These are phyloP conservation scores for Candida nonsorbophila DNA, from an alignment of 805 yeast genomes.

Conservation along the genomic window DNA sequence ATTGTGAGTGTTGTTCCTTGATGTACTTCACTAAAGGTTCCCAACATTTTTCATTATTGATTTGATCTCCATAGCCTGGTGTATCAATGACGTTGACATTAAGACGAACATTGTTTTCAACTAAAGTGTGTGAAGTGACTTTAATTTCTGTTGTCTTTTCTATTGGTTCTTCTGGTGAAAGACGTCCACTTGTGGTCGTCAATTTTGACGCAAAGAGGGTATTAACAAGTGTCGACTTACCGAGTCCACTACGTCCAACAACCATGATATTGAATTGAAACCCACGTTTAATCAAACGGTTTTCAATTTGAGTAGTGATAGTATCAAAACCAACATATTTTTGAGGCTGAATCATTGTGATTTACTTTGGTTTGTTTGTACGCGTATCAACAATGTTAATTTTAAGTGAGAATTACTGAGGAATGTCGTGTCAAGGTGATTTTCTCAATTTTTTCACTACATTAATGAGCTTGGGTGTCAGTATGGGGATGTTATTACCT, in stretches of 20 bases:
- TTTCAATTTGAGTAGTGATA: slow-evolving; percentile 92
- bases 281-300: slow-evolving; percentile 84
- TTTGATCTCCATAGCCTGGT: slow-evolving; percentile 97
- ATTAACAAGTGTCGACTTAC: slow-evolving; percentile 88
- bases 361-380: too few relatives aligned
- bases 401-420: too few relatives aligned
- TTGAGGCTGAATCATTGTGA: slow-evolving; percentile 44
- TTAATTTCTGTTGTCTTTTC: slow-evolving; percentile 84
- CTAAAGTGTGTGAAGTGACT: slow-evolving; percentile 60
- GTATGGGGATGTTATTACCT: too few relatives aligned
- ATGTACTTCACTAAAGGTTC: slow-evolving; percentile 92
- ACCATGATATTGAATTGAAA: slow-evolving; percentile 92
- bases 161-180: slow-evolving; percentile 60
- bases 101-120: slow-evolving; percentile 84
- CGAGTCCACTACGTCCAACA: slow-evolving; percentile 88
- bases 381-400: too few relatives aligned
- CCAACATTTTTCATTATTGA: slow-evolving; percentile 94
- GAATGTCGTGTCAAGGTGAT: too few relatives aligned
- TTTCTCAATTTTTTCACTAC: too few relatives aligned
- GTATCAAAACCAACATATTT: slow-evolving; percentile 95
- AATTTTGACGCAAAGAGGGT: slow-evolving; percentile 83
- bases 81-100: slow-evolving; percentile 89
- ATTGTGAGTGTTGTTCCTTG: slow-evolving; percentile 90
- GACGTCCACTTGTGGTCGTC: slow-evolving; percentile 70
- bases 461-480: too few relatives aligned